Base-by-base conservation (phyloP, 148 eudicot genomes). In the Silene conica region DNA sequence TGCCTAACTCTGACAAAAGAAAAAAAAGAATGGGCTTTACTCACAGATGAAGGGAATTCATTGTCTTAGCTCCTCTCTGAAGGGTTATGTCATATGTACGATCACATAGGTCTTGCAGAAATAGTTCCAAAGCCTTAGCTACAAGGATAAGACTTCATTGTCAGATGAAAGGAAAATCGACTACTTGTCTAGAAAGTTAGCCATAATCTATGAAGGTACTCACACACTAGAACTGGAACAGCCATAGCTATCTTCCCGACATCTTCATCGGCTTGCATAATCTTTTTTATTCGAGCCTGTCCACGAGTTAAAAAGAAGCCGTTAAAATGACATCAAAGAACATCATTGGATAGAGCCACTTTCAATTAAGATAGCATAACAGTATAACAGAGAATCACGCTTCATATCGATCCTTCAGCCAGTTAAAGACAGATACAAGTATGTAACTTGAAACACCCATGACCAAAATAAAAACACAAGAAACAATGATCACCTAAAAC, bases 201-300 rank as follows among this genome's bases (percentile, higher is more conserved):
- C 38, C 22, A 5, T 52, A 46, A 25, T 26, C 28, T 26, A 26
- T 5, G 63, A 62, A 57, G 67, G 21, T 68, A 85, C 98, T 84
- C 78, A 93, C 98, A 93, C 63, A 93, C 98, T 85, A 93, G 78
- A 82, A 93, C 95, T 52, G 98, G 98, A 65, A 93, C 98, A 60
- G 98, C 98, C 98, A 93, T 86, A 48, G 98, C 98, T 83, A 93
- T 93, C 85, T 93, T 93, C 66, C 98, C 98, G 23, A 93, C 92
- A 83, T 93, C 98, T 79, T 93, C 98, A 82, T 93, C 98, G 76
- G 98, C 97, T 85, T 93, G 98, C 98, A 93, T 93, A 50, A 93
- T 93, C 79, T 93, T 93, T 75, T 93, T 93, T 71, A 93, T 93
- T 68, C 98, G 95, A 80, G 97, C 95, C 98, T 93, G 86, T 41